Base-by-base conservation (phyloP, 2,329 filamentous ascomycete species). In the Fusarium oligoseptatum region DNA sequence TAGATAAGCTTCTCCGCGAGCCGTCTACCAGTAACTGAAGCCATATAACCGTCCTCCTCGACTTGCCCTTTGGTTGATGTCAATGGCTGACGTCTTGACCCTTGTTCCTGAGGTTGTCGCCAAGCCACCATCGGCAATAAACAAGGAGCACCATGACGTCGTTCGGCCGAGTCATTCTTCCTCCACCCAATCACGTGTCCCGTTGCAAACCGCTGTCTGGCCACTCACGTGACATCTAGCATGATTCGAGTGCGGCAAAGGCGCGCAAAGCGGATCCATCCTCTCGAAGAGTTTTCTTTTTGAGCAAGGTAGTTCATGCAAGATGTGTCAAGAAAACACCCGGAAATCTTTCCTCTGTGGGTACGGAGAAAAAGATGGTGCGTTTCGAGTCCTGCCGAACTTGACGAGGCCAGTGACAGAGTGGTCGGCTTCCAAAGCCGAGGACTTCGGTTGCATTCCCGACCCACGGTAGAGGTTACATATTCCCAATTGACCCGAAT, bases 201-300 rank as follows among this genome's bases (percentile, higher is more conserved):
- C 45, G n/a, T 27, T 3, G 24, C 9, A 34, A 57, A 20, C 17
- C 15, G 48, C 8, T 56, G n/a, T 20, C 11, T 2, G 2, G 8
- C 1, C 8, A 2, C 17, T 43, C 72, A 74, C 72, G 72, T 74
- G 72, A 74, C 14, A 2, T 17, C 22, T 22, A 32, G 22, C 36
- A 70, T 71, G 70, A 71, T 70, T 64, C 58, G 41, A 55, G 50
- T 71, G 50, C 43, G 63, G 63, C 60, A 68, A 74, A 36, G 14
- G 39, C 56, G 63, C 48, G 52, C 39, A 2, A 36, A 58, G 68
- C 66, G 69, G 72, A 70, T 20, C 32, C 34, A 41, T 34, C 20
- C 10, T 65, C 37, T 50, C 36, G 56, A 58, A 74, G 72, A 74
- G 57, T 75, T 74, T 70, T 70, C 70, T 62, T 74, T 11, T 70